Evolutionary conservation across 169 alveolate species (phyloP).

Genomic region (Plasmodium vinckei): DNA sequence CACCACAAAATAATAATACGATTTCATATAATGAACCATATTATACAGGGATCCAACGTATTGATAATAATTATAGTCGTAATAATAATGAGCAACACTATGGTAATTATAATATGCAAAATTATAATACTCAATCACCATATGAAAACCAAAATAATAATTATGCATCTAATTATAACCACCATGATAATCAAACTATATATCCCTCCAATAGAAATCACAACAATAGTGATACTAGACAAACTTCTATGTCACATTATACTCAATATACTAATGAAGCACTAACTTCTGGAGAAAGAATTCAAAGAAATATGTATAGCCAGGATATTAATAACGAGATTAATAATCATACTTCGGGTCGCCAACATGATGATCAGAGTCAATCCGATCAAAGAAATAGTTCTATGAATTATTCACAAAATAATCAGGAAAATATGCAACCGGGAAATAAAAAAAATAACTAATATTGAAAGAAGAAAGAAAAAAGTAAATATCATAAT

Average conservation of each 20-base stretch:
- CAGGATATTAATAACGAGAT: background rate
- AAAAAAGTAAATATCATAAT: too few species aligned
- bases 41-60: slow-evolving; percentile 6
- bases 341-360: background rate
- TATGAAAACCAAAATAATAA: slow-evolving; percentile 32
- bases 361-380: background rate
- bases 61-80: background rate
- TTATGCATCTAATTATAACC: slow-evolving; percentile 28
- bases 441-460: background rate
- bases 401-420: background rate
- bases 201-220: background rate
- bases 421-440: slow-evolving; percentile 3
- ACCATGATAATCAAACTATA: slow-evolving; percentile 13
- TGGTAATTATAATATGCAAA: slow-evolving; percentile 6
- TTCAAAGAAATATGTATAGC: slow-evolving; percentile 21
- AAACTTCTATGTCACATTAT: slow-evolving; percentile 34
- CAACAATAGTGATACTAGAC: background rate
- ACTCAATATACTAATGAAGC: slow-evolving; percentile 26
- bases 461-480: background rate
- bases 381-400: background rate
- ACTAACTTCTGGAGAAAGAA: slow-evolving; percentile 16
- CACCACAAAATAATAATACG: slow-evolving; percentile 26
- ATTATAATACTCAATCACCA: background rate
- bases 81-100: slow-evolving; percentile 15
- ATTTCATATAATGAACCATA: slow-evolving; percentile 20